phyloP scores from a whole-genome alignment of 495 filamentous ascomycete species.

The Parachaetomium inaequale region DNA sequence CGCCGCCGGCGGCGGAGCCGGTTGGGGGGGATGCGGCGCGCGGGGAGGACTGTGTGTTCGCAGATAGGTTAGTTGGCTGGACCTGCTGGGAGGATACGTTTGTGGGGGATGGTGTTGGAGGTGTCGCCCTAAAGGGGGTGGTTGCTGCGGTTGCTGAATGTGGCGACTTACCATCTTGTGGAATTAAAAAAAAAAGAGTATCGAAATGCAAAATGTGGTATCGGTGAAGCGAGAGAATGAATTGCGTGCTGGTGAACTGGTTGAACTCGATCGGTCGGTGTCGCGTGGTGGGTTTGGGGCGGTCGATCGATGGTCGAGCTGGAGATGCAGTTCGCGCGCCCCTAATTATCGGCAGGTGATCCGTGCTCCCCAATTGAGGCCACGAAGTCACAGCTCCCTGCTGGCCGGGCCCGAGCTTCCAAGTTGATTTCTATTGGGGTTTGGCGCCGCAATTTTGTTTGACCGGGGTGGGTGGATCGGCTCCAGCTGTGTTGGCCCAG shows the following conservation, averaged over 20 bases:
- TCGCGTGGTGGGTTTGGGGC: slow-evolving; percentile 15
- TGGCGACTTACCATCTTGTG: slow-evolving; percentile 27
- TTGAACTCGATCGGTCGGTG: slow-evolving; percentile 21
- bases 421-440: background rate
- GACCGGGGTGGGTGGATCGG: background rate
- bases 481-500: background rate
- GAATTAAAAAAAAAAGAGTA: slow-evolving; percentile 26
- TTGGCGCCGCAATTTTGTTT: slow-evolving; percentile 15
- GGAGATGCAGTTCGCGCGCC: slow-evolving; percentile 21
- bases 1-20: background rate
- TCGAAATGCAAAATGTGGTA: slow-evolving; percentile 24
- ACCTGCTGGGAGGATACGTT: background rate
- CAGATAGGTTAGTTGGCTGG: background rate
- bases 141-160: background rate
- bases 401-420: background rate
- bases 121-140: too few species aligned
- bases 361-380: slow-evolving; percentile 38
- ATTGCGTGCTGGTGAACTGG: slow-evolving; percentile 6
- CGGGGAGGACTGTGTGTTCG: slow-evolving; percentile 63
- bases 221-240: slow-evolving; percentile 28
- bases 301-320: slow-evolving; percentile 20
- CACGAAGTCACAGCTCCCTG: slow-evolving; percentile 31
- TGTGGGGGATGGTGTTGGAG: background rate
- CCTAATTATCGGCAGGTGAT: slow-evolving; percentile 27
- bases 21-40: slow-evolving; percentile 66